phyloP scores from a whole-genome alignment of 805 yeast species.

The Candida boidinii region DNA sequence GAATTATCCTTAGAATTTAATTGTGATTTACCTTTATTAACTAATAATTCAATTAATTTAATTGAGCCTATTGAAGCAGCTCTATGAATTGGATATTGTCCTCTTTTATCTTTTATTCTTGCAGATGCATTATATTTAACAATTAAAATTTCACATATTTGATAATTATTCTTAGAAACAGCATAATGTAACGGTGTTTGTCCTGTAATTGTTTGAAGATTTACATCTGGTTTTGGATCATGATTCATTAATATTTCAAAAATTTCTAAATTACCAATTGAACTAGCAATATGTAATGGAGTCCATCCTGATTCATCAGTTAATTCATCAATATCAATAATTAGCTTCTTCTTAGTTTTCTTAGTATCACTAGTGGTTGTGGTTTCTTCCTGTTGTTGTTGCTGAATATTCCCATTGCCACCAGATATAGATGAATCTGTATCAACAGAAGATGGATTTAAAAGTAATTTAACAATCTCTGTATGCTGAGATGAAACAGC shows the following conservation, averaged over 20 bases:
- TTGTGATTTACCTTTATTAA: conserved; percentile 46
- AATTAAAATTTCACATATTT: conserved; percentile 46
- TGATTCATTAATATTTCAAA: conserved; percentile 40
- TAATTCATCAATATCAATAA: conserved; percentile 58
- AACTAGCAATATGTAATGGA: conserved; percentile 73
- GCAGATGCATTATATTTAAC: conserved; percentile 48
- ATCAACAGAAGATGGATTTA: conserved; percentile 25
- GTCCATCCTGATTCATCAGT: conserved; percentile 83
- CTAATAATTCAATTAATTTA: conserved; percentile 46
- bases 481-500: conserved; percentile 60
- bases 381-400: no score
- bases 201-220: conserved; percentile 54
- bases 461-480: conserved; percentile 40
- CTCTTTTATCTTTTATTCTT: conserved; percentile 56
- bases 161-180: conserved; percentile 55
- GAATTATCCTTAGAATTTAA: conserved; percentile 58
- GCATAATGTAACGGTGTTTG: conserved; percentile 73
- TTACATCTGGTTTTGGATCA: conserved; percentile 50
- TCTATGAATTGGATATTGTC: conserved; percentile 65
- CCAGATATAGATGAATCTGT: conserved; percentile 2
- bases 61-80: conserved; percentile 74
- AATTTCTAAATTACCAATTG: conserved; percentile 56
- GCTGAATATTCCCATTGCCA: not conserved
- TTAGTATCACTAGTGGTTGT: no score
- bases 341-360: conserved; percentile 11